Base-by-base conservation (phyloP, 2,329 filamentous ascomycete genomes). In the Trichoderma breve region DNA sequence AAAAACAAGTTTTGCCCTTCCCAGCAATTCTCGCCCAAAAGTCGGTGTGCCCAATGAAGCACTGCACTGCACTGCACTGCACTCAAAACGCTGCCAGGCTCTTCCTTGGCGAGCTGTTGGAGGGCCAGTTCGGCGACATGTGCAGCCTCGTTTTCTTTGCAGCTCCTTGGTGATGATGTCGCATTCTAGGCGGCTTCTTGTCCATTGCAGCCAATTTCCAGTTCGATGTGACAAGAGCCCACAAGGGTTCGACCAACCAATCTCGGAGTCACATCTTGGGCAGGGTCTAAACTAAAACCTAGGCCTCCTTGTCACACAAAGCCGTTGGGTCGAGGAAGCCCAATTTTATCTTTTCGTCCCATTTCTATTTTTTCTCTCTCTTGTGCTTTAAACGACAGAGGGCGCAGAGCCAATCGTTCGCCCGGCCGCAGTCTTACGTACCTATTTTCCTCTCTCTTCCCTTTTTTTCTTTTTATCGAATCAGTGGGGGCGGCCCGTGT, bases 181-280 rank as follows among this genome's bases (percentile, higher is more conserved):
- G 57, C 30, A 60, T 60, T 34, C 57, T 60, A 15, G 26, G 55
- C 55, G 28, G 28, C n/a, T 60, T 15, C 55, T 58, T 26, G 57
- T 32, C 11, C 18, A 32, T 28, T 15, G 26, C 65, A 60, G 65
- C 55, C 55, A 60, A 69, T 60, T 43, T 60, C 53, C 53, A 70
- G 67, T 43, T 43, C 26, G 61, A 58, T 71, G 69, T 72, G 62
- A 72, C 64, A 36, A 57, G 57, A 68, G 57, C 55, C 63, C 51
- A 65, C 34, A 47, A 21, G 39, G 47, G 47, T 15, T 24, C 30
- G 28, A n/a, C 28, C 62, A 51, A 32, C 64, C 57, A 72, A 72
- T 72, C 58, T 72, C 71, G 71, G 71, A 62, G 71, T 72, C 71
- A 72, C 71, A 72, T 36, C 60, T 34, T 15, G 28, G 30, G n/a